These are phyloP conservation scores for Ramaria sp. DNA, from an alignment of 768 basidiomycete genomes.

Conservation along the genomic window DNA sequence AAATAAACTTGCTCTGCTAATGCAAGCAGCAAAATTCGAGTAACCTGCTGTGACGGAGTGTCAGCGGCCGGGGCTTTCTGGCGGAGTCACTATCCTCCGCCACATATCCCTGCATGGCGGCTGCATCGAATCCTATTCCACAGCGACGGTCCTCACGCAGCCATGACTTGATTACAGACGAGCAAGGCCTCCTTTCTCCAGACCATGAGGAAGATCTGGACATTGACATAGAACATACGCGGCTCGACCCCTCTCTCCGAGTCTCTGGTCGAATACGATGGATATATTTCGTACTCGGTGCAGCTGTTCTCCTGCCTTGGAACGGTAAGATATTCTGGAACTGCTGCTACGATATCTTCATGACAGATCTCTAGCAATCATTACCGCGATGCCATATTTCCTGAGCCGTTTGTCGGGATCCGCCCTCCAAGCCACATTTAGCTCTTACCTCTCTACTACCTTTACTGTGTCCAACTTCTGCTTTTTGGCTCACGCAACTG, in stretches of 20 bases:
- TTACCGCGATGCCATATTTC: slow-evolving; percentile 80
- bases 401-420: slow-evolving; percentile 56
- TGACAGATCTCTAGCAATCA: slow-evolving; percentile 44
- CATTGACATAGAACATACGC: not conserved
- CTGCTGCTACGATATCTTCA: slow-evolving; percentile 2
- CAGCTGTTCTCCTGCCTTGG: slow-evolving; percentile 78
- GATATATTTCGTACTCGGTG: slow-evolving; percentile 67
- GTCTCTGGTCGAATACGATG: slow-evolving; percentile 20
- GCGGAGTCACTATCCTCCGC: not conserved
- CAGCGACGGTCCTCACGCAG: not conserved
- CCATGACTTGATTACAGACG: not conserved
- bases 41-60: no score
- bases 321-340: slow-evolving; percentile 48
- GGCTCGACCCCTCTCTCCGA: not conserved
- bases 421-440: slow-evolving; percentile 44
- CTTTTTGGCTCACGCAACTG: slow-evolving; percentile 66
- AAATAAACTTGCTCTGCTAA: not conserved
- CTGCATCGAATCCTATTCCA: not conserved
- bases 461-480: slow-evolving; percentile 58
- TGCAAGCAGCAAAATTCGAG: no score
- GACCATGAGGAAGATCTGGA: not conserved
- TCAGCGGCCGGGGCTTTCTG: no score
- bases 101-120: not conserved
- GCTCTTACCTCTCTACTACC: slow-evolving; percentile 53
- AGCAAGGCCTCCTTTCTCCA: not conserved